Percentiles rank a stretch among this genome's conserved stretches.
phyloP scores from a whole-genome alignment of 805 yeast species.

The Candida germanica region DNA sequence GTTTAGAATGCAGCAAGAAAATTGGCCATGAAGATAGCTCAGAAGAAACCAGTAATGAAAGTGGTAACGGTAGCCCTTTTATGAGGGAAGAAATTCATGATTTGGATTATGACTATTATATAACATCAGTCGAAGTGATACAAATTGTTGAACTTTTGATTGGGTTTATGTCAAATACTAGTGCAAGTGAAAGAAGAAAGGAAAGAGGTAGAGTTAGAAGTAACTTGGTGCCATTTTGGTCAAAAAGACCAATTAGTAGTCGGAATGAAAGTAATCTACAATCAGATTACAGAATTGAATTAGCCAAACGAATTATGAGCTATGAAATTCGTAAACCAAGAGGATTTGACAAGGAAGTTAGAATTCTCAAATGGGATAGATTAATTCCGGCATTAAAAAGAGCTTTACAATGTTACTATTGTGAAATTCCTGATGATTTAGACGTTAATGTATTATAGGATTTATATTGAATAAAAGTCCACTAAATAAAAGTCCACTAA shows the following conservation, averaged over 20 bases:
- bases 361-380: slow-evolving; percentile 60
- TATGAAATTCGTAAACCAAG: slow-evolving; percentile 62
- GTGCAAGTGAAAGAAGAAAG: slow-evolving; percentile 51
- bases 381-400: slow-evolving; percentile 58
- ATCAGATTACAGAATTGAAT: slow-evolving; percentile 45
- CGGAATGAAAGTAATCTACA: slow-evolving; percentile 32
- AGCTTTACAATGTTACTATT: slow-evolving; percentile 64
- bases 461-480: no score
- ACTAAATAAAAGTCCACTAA: no score
- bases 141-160: slow-evolving; percentile 61
- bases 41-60: slow-evolving; percentile 6
- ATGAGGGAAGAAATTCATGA: slow-evolving; percentile 13
- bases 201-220: slow-evolving; percentile 68
- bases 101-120: slow-evolving; percentile 42
- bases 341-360: slow-evolving; percentile 66
- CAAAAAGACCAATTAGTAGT: slow-evolving; percentile 54
- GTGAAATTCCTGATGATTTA: slow-evolving; percentile 48
- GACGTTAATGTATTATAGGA: no score
- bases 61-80: slow-evolving; percentile 7
- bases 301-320: slow-evolving; percentile 64
- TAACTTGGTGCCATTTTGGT: slow-evolving; percentile 67
- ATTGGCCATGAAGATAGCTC: slow-evolving; percentile 10
- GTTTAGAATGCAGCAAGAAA: slow-evolving; percentile 44
- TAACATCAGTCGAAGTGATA: slow-evolving; percentile 66
- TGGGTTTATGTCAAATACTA: slow-evolving; percentile 41